Evolutionary conservation across 2,329 filamentous ascomycete genomes (phyloP).

Genomic region (Alternaria atra): DNA sequence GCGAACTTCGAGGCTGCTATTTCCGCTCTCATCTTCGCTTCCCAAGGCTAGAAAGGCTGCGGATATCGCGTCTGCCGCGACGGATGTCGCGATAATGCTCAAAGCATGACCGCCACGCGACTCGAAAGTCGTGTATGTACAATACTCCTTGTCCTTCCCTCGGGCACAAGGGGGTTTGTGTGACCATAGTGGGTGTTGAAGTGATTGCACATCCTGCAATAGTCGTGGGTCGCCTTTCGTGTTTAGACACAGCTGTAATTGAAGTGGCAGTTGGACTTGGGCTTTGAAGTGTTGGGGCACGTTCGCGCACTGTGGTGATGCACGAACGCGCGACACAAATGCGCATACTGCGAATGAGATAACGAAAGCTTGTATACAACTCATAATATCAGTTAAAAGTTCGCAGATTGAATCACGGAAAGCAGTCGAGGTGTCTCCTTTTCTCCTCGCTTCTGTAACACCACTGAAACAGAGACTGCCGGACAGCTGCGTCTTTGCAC

Average conservation of each 20-base stretch:
- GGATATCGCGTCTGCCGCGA: slow-evolving; percentile 25
- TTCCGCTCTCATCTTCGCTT: background rate
- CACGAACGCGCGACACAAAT: slow-evolving; percentile 2
- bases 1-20: slow-evolving; percentile 22
- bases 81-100: slow-evolving; percentile 31
- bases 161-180: slow-evolving; percentile 25
- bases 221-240: background rate
- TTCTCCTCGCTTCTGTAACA: slow-evolving; percentile 27
- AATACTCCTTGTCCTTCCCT: slow-evolving; percentile 24
- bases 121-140: slow-evolving; percentile 24
- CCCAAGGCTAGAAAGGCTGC: slow-evolving; percentile 16
- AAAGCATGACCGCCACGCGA: slow-evolving; percentile 26
- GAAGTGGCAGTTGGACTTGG: slow-evolving; percentile 19
- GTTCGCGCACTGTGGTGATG: slow-evolving; percentile 19
- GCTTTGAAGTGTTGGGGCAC: slow-evolving; percentile 17
- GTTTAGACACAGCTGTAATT: slow-evolving; percentile 12
- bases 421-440: slow-evolving; percentile 14
- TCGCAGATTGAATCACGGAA: slow-evolving; percentile 3
- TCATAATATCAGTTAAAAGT: slow-evolving; percentile 19
- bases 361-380: slow-evolving; percentile 8
- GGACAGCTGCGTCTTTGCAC: background rate
- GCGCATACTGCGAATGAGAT: slow-evolving; percentile 13
- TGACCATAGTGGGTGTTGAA: slow-evolving; percentile 22
- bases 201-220: background rate
- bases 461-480: slow-evolving; percentile 25